A percentile compares a stretch with the other conserved stretches of the same genome.
phyloP scores from a whole-genome alignment of 2,329 filamentous ascomycete genomes.

The Chrysosporium keratinophilum region DNA sequence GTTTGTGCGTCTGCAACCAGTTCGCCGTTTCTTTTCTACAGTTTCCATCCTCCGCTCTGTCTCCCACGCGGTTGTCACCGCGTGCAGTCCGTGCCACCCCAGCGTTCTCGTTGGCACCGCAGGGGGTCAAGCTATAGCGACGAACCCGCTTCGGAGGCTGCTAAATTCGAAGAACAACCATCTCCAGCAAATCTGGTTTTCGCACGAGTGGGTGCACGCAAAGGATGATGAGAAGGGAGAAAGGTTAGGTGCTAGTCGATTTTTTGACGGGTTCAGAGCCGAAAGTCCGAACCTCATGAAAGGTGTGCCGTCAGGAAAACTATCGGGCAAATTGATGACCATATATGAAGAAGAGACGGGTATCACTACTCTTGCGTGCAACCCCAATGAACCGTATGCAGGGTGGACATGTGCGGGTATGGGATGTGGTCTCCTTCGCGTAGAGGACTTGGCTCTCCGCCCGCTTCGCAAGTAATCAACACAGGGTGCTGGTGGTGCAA shows the following conservation, averaged over 20 bases:
- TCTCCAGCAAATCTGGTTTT: conserved; percentile 49
- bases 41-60: conserved; percentile 41
- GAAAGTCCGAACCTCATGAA: conserved; percentile 28
- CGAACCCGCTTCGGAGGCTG: conserved; percentile 44
- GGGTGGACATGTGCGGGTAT: conserved; percentile 58
- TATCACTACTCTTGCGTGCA: conserved; percentile 55
- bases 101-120: conserved; percentile 44
- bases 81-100: conserved; percentile 41
- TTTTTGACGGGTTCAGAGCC: conserved; percentile 37
- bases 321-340: conserved; percentile 28
- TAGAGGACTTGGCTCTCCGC: conserved; percentile 51
- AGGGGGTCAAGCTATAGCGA: conserved; percentile 42
- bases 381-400: conserved; percentile 54
- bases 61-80: conserved; percentile 27
- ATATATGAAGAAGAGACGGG: conserved; percentile 55
- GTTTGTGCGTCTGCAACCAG: conserved; percentile 39
- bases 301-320: conserved; percentile 13
- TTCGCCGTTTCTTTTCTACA: conserved; percentile 45
- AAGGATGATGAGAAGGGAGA: conserved; percentile 12
- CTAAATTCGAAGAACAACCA: conserved; percentile 42
- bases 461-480: neutral
- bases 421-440: conserved; percentile 55
- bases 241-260: conserved; percentile 32
- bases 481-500: neutral
- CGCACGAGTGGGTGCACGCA: conserved; percentile 44